Percentiles rank a stretch among this genome's conserved stretches.
phyloP scores from a whole-genome alignment of 768 basidiomycete species.

The Gautieria morchelliformis region DNA sequence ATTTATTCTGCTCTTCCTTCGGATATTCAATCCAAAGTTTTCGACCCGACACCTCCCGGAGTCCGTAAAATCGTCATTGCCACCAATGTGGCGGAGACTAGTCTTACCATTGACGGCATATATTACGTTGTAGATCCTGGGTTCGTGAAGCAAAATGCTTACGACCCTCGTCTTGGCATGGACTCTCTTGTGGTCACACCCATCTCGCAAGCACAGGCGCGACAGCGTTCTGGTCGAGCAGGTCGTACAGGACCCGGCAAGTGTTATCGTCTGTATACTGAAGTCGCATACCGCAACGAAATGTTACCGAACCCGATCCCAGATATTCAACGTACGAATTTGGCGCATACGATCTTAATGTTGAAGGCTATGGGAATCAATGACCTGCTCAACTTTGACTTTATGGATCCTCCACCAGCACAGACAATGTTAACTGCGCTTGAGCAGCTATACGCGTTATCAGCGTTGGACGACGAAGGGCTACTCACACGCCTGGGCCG shows the following conservation, averaged over 20 bases:
- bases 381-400: conserved; percentile 94
- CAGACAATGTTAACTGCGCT: conserved; percentile 95
- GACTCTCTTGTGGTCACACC: conserved; percentile 98
- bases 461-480: conserved; percentile 95
- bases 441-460: conserved; percentile 89
- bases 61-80: conserved; percentile 99
- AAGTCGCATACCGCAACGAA: conserved; percentile 96
- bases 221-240: conserved; percentile 91
- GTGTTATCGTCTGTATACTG: conserved; percentile 95
- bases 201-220: conserved; percentile 96
- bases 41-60: conserved; percentile 95
- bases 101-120: conserved; percentile 95
- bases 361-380: conserved; percentile 99
- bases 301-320: conserved; percentile 98
- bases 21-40: conserved; percentile 95
- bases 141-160: conserved; percentile 98
- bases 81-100: conserved; percentile 99
- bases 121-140: conserved; percentile 99
- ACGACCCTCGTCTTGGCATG: conserved; percentile 96
- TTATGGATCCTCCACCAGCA: conserved; percentile 98
- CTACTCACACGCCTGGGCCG: conserved; percentile 87
- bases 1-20: conserved; percentile 98
- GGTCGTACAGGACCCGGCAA: conserved; percentile 98
- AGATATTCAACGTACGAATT: conserved; percentile 93
- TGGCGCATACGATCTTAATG: conserved; percentile 87